Conservation (phyloP, 108 stramenopile genomes). For the Cyclotella cryptica region DNA sequence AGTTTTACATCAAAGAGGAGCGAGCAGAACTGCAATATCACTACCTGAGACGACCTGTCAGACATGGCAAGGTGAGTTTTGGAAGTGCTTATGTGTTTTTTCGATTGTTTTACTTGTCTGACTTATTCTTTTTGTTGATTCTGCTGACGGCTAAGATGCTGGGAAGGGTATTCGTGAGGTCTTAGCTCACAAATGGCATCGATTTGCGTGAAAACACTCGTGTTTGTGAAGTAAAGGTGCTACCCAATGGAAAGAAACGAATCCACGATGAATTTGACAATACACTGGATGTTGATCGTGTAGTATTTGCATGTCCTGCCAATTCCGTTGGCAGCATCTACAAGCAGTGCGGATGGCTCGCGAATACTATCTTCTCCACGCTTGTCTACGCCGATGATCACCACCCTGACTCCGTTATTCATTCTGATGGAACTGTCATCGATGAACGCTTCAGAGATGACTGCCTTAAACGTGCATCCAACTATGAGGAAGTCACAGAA, state of each 20-base stretch:
- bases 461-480: conserved; percentile 56
- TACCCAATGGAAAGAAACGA: conserved; percentile 60
- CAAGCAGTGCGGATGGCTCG: conserved; percentile 50
- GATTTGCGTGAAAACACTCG: conserved; percentile 58
- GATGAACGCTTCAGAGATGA: conserved; percentile 53
- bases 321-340: conserved; percentile 60
- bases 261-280: conserved; percentile 61
- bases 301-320: conserved; percentile 62
- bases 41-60: conserved; percentile 67
- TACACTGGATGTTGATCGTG: conserved; percentile 57
- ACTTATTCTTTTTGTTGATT: background rate
- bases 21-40: conserved; percentile 57
- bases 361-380: conserved; percentile 55
- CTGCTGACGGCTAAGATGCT: conserved; percentile 31
- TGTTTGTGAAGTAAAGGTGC: conserved; percentile 46
- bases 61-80: conserved; percentile 53
- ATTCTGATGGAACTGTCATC: conserved; percentile 62
- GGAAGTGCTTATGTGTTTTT: background rate
- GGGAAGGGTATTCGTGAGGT: conserved; percentile 64
- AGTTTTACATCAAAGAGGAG: conserved; percentile 38
- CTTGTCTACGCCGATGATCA: conserved; percentile 66
- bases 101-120: too few species aligned
- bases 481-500: conserved; percentile 63
- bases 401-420: conserved; percentile 61
- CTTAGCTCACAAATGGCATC: conserved; percentile 56